Evolutionary conservation across 306 rosid species (phyloP).

Genomic region (Rosa rugosa): DNA sequence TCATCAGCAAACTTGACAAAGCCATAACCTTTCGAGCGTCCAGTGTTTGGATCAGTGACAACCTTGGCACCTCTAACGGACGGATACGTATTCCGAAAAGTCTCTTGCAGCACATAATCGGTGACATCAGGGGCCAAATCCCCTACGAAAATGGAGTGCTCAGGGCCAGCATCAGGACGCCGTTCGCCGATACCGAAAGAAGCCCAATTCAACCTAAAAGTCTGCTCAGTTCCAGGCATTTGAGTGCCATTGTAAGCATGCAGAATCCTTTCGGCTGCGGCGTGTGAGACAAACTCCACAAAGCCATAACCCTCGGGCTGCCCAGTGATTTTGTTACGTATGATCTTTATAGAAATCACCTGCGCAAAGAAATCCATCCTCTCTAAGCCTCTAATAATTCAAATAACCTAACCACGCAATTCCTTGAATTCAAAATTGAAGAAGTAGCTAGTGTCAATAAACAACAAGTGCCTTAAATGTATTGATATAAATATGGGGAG

Average conservation of each 20-base stretch:
- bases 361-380: constrained; percentile 11
- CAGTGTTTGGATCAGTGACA: constrained; percentile 80
- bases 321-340: constrained; percentile 79
- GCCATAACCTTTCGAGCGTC: constrained; percentile 87
- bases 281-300: constrained; percentile 83
- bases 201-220: constrained; percentile 87
- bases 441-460: too few relatives aligned
- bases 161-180: constrained; percentile 79
- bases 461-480: too few relatives aligned
- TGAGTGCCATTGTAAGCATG: constrained; percentile 73
- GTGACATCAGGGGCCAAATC: constrained; percentile 94
- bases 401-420: background rate
- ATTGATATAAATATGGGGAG: too few relatives aligned
- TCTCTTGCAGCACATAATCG: constrained; percentile 79
- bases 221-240: constrained; percentile 90
- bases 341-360: constrained; percentile 83
- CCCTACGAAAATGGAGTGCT: constrained; percentile 88
- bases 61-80: constrained; percentile 94
- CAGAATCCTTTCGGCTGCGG: constrained; percentile 76
- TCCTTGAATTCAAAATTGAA: background rate
- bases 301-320: constrained; percentile 93
- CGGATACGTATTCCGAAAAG: constrained; percentile 65
- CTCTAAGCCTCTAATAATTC: background rate
- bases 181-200: constrained; percentile 90
- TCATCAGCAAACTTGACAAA: constrained; percentile 91